A percentile compares a stretch with the other conserved stretches of the same genome.
phyloP scores from a whole-genome alignment of 2,329 filamentous ascomycete genomes.

The Scytalidium sp. region DNA sequence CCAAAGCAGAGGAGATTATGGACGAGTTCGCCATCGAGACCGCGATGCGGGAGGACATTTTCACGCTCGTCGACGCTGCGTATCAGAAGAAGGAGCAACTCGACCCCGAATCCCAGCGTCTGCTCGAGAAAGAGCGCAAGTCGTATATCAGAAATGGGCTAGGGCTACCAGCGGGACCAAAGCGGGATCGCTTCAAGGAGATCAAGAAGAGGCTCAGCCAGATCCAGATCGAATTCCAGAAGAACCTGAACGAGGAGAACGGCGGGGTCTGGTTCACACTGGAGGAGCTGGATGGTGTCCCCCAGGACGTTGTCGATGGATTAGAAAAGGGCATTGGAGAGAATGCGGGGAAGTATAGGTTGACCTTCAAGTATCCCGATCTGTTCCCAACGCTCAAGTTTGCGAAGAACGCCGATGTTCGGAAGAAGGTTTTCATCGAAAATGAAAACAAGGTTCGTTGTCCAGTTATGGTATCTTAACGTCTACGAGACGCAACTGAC shows the following conservation, averaged over 20 bases:
- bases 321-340: conserved; percentile 71
- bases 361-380: conserved; percentile 83
- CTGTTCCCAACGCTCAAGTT: conserved; percentile 78
- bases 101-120: conserved; percentile 66
- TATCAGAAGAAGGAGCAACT: conserved; percentile 57
- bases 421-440: conserved; percentile 66
- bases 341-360: conserved; percentile 70
- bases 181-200: conserved; percentile 79
- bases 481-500: neutral
- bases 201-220: conserved; percentile 78
- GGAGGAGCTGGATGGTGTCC: conserved; percentile 72
- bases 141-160: conserved; percentile 75
- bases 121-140: conserved; percentile 76
- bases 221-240: conserved; percentile 72
- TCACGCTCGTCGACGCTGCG: conserved; percentile 59
- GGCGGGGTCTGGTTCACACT: conserved; percentile 76
- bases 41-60: conserved; percentile 79
- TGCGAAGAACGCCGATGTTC: conserved; percentile 65
- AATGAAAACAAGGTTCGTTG: conserved; percentile 73
- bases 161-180: conserved; percentile 63
- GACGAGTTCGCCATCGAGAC: conserved; percentile 76
- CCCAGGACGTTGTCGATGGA: conserved; percentile 61
- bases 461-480: too few species aligned
- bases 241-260: conserved; percentile 80
- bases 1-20: conserved; percentile 71